Base-by-base conservation (phyloP, 768 basidiomycete genomes). In the Melanogaster broomeanus region DNA sequence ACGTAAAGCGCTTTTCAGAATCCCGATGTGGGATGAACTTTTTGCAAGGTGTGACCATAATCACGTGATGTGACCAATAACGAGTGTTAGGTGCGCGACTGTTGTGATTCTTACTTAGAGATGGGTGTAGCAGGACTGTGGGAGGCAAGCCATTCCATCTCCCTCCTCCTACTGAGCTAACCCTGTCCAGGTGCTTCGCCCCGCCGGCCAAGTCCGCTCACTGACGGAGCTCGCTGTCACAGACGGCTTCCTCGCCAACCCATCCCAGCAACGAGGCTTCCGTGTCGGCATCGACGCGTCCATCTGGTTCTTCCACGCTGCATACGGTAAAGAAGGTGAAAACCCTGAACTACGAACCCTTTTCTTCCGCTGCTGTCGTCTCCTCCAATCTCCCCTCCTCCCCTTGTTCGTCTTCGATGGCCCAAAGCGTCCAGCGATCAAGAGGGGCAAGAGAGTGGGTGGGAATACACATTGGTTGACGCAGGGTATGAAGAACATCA, bases 361-460 rank as follows among this genome's bases (percentile, higher is more conserved):
- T 6, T 88, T 94, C 74, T 95, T 93, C 68, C 87, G 90, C 40
- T 92, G 91, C 66, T 83, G 86, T 34, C 82, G 81, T 21, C 79
- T 97, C 3, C 81, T 90, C 67, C 80, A 78, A 49, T 78, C 84
- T 6, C 92, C 93, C 0, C 84, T 96, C 57, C 77, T 93, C 11
- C 92, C 92, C 0, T 78, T 97, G 12, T 95, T 96, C 66, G 90
- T 96, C 4, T 97, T 96, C 63, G 93, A 97, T 68, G 93, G 93
- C 0, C 89, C 90, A 0, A 81, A 85, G 53, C 81, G 94, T 54
- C 93, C 93, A 3, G 79, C 82, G 19, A 68, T 87, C 57, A 97
- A 97, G 72, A 79, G 89, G 31, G 86, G 85, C 2, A 90, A 89
- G 70, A 79, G 80, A 34, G 81, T 90, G 27, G 80, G 81, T 34